phyloP scores from a whole-genome alignment of 192 early-diverging fungal species.

The Linnemannia schmuckeri region DNA sequence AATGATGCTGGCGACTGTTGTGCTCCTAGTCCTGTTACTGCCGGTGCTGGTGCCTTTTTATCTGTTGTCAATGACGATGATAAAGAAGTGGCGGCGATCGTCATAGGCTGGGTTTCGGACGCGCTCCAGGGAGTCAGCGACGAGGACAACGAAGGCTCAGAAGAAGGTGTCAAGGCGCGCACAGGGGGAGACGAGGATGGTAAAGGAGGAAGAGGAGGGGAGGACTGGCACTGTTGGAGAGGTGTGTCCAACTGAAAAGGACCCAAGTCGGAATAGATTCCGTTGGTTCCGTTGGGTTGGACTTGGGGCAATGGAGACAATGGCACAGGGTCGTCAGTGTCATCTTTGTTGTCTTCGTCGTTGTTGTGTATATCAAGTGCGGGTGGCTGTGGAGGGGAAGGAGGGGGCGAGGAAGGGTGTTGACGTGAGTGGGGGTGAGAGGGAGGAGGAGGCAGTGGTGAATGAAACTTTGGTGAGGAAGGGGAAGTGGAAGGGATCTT shows the following conservation, averaged over 20 bases:
- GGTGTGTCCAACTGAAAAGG: not conserved
- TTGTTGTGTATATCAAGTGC: not conserved
- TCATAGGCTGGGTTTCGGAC: conserved; percentile 2
- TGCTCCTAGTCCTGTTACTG: not conserved
- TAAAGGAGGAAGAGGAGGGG: not conserved
- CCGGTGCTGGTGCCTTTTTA: not conserved
- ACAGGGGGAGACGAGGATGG: not conserved
- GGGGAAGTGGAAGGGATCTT: not conserved
- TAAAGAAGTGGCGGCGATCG: not conserved
- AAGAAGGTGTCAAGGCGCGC: not conserved
- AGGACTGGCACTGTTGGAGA: not conserved
- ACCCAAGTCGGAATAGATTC: not conserved
- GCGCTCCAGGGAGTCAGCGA: not conserved
- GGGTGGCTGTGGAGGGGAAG: conserved; percentile 23
- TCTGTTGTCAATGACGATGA: not conserved
- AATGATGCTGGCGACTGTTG: not conserved
- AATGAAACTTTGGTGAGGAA: not conserved
- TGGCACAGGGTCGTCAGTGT: not conserved
- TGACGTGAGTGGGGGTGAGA: conserved; percentile 1
- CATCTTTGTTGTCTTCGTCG: conserved; percentile 2
- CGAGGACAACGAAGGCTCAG: too few species aligned
- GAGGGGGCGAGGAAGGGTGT: not conserved
- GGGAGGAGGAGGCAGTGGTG: not conserved
- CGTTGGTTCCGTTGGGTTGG: not conserved
- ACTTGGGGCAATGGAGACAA: not conserved